Base-by-base conservation (phyloP, 139 green algal species). In the Chlamydomonas sp. region DNA sequence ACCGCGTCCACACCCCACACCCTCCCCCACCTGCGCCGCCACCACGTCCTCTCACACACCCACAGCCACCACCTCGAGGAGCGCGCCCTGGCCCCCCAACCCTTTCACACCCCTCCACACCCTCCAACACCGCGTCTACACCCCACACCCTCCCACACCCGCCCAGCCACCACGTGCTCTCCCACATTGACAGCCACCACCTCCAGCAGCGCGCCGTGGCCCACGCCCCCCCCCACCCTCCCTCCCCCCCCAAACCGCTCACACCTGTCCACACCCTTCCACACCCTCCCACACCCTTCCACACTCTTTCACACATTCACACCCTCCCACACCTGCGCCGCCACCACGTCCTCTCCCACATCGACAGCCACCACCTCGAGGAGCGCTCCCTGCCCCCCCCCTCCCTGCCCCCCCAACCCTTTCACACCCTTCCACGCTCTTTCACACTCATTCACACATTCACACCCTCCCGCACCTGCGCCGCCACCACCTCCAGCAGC, bases 131-230 rank as follows among this genome's bases (percentile, higher is more conserved):
- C 16, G 22, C 54, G 16, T 8, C 54, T 34, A 16, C 54, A 29
- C 29, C 6, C 59, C 29, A 13, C 59, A 67, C 30, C 24, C 22
- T 16, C 2, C n/a, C 35, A 47, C 48, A 58, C 43, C 35, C 58
- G 43, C 38, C 65, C 72, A 16, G 65, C 65, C 2, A 48, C 57
- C 8, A 76, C 72, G 31, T 78, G 38, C 5, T 72, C 72, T 48
- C 69, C 76, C 28, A 49, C 35, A 50, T 76, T 62, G 1, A 84
- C 4, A 0, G 67, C 58, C 28, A 37, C 4, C 35, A 84, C 62
- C 70, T 79, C 71, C 61, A 80, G 0, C 54, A 76, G 71, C 61
- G 77, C 71, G 6, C 63, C 35, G 6, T 66, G 58, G 2, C 78
- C 78, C 50, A 77, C 61, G 47, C 26, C 29, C 0, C 26, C 54